A percentile compares a stretch with the other conserved stretches of the same genome.
Evolutionary conservation across 495 filamentous ascomycete genomes (phyloP).

Genomic region (Annulohypoxylon moriforme): DNA sequence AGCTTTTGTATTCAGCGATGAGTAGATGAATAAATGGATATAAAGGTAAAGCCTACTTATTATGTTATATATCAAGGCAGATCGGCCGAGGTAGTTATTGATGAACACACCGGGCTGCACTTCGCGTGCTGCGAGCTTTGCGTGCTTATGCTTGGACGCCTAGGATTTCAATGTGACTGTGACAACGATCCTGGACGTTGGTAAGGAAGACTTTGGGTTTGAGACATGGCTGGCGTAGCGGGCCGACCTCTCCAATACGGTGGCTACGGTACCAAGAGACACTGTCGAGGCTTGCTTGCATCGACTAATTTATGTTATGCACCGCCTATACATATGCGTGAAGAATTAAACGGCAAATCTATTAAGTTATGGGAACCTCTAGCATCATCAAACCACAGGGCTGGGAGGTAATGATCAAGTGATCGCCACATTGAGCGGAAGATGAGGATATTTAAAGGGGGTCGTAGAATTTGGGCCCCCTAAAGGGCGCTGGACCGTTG

Average conservation of each 20-base stretch:
- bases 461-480: neutral
- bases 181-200: conserved; percentile 32
- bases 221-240: conserved; percentile 40
- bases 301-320: conserved; percentile 40
- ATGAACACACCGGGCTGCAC: conserved; percentile 20
- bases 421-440: neutral
- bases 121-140: conserved; percentile 22
- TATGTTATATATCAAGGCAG: no score
- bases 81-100: conserved; percentile 4
- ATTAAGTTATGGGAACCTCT: conserved; percentile 10
- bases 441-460: neutral
- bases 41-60: neutral
- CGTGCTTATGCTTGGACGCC: conserved; percentile 16
- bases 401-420: conserved; percentile 3
- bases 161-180: conserved; percentile 34
- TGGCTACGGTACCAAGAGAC: conserved; percentile 36
- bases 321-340: conserved; percentile 21
- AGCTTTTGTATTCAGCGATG: conserved; percentile 7
- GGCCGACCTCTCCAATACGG: conserved; percentile 40
- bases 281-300: conserved; percentile 34
- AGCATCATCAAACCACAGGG: conserved; percentile 23
- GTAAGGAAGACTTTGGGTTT: conserved; percentile 13
- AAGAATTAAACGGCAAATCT: conserved; percentile 4
- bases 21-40: neutral
- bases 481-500: neutral